Evolutionary conservation across 805 yeast species (phyloP).

Genomic region (Brettanomyces anomalus): DNA sequence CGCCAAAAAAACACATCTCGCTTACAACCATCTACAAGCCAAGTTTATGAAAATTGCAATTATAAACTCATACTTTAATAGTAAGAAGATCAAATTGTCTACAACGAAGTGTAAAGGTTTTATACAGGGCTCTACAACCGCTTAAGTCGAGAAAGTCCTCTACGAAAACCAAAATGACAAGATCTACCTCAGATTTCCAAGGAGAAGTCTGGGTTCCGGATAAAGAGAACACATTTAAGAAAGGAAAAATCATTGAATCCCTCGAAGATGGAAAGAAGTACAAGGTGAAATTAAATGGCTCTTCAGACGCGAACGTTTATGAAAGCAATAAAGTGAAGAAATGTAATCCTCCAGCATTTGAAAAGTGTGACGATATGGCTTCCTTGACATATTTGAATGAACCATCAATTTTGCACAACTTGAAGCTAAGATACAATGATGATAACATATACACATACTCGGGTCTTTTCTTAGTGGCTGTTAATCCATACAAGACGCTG

Average conservation of each 20-base stretch:
- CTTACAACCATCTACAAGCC: no score
- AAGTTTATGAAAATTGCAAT: no score
- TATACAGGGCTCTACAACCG: no score
- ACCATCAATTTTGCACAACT: slow-evolving; percentile 86
- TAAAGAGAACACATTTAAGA: slow-evolving; percentile 42
- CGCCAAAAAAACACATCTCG: no score
- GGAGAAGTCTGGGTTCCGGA: slow-evolving; percentile 79
- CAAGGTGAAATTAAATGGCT: slow-evolving; percentile 27
- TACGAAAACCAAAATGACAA: no score
- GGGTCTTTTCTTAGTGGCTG: slow-evolving; percentile 89
- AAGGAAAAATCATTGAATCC: slow-evolving; percentile 47
- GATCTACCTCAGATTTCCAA: slow-evolving; percentile 13
- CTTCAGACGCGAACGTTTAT: slow-evolving; percentile 24
- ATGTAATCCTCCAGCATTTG: slow-evolving; percentile 85
- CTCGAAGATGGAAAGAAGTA: slow-evolving; percentile 29
- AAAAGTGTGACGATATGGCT: slow-evolving; percentile 90
- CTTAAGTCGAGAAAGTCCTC: no score
- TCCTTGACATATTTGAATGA: slow-evolving; percentile 90
- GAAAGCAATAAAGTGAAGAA: slow-evolving; percentile 41
- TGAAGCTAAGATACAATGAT: slow-evolving; percentile 65
- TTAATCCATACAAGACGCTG: slow-evolving; percentile 78
- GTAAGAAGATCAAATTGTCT: no score
- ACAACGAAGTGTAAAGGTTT: no score
- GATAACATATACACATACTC: slow-evolving; percentile 89
- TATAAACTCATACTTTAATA: no score